Evolutionary conservation across 495 filamentous ascomycete genomes (phyloP).

Genomic region (Tuber aestivum): DNA sequence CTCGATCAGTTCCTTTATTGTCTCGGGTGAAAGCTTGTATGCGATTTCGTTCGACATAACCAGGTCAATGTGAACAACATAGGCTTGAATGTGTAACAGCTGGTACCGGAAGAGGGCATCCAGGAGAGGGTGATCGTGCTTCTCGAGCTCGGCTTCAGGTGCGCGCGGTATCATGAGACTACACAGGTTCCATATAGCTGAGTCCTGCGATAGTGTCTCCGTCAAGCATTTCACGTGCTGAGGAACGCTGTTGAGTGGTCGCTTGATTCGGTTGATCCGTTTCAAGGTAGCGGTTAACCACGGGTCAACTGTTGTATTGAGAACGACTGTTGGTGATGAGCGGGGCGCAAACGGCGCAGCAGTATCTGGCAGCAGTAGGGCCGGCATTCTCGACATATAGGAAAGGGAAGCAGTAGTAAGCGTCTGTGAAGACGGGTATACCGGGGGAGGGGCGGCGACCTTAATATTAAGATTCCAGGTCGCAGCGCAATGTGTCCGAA

Average conservation of each 20-base stretch:
- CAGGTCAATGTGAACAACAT: constrained; percentile 99
- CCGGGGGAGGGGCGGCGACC: not conserved
- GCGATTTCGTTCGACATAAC: constrained; percentile 95
- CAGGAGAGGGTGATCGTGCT: constrained; percentile 78
- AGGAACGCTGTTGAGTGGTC: constrained; percentile 92
- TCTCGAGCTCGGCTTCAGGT: constrained; percentile 78
- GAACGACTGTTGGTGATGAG: constrained; percentile 88
- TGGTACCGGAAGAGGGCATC: constrained; percentile 92
- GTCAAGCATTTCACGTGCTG: constrained; percentile 96
- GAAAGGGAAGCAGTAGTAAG: constrained; percentile 27
- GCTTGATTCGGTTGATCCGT: constrained; percentile 94
- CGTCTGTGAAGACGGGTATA: constrained; percentile 19
- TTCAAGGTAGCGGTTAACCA: constrained; percentile 97
- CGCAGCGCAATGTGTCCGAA: not conserved
- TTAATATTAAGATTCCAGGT: not conserved
- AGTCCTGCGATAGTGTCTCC: constrained; percentile 83
- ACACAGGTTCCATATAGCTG: constrained; percentile 92
- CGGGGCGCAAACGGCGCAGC: constrained; percentile 94
- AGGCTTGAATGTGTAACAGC: constrained; percentile 91
- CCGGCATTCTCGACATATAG: constrained; percentile 62
- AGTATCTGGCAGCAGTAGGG: constrained; percentile 85
- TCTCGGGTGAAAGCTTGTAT: constrained; percentile 95
- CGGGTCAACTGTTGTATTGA: constrained; percentile 88
- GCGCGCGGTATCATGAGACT: constrained; percentile 91
- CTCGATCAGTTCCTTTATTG: constrained; percentile 89